Evolutionary conservation across 1,284 basidiomycete species (phyloP).

Genomic region (Ceratobasidium sp.): DNA sequence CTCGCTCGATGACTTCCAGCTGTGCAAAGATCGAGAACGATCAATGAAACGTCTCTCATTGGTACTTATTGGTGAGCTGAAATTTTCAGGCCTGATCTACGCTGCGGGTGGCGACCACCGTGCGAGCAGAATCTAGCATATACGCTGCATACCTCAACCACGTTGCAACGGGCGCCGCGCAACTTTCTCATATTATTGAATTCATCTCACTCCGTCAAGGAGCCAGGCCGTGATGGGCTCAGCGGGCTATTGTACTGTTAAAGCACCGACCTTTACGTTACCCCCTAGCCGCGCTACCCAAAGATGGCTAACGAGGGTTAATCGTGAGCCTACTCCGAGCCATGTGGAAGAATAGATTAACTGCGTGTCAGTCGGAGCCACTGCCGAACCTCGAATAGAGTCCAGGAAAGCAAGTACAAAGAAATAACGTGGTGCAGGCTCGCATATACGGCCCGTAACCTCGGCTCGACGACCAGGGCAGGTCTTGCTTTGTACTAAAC

Average conservation of each 20-base stretch:
- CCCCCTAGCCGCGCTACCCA: constrained; percentile 26
- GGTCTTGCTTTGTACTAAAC: constrained; percentile 28
- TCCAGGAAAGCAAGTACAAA: not conserved
- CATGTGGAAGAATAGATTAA: constrained; percentile 31
- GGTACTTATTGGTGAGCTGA: not conserved
- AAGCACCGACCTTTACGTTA: constrained; percentile 28
- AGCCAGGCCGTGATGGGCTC: constrained; percentile 22
- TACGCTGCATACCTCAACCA: constrained; percentile 5
- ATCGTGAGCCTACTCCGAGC: constrained; percentile 4
- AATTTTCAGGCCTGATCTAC: constrained; percentile 36
- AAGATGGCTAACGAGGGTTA: constrained; percentile 26
- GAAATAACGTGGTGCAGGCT: constrained; percentile 23
- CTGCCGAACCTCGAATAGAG: not conserved
- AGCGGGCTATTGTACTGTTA: constrained; percentile 21
- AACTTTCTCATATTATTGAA: not conserved
- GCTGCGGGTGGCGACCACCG: not conserved
- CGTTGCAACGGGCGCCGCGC: not conserved
- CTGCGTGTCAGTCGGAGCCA: constrained; percentile 8
- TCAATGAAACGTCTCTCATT: constrained; percentile 19
- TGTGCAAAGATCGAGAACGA: constrained; percentile 13
- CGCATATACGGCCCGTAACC: constrained; percentile 5
- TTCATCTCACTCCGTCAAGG: not conserved
- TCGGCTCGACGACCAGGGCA: constrained; percentile 13
- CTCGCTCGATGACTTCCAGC: constrained; percentile 6
- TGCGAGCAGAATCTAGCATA: constrained; percentile 4